These are phyloP conservation scores for Trifolium dubium DNA, from an alignment of 306 rosid genomes.

Conservation along the genomic window DNA sequence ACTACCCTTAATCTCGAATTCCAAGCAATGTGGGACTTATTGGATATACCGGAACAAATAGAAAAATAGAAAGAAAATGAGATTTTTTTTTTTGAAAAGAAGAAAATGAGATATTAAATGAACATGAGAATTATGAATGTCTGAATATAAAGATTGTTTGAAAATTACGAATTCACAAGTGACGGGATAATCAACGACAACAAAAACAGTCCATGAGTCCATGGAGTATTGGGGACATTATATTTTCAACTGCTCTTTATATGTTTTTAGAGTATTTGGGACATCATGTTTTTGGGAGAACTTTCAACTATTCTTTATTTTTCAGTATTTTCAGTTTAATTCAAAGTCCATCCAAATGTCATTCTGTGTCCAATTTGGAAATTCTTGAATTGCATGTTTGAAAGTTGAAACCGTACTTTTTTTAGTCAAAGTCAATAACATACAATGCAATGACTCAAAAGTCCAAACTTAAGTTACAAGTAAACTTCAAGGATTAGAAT, in stretches of 20 bases:
- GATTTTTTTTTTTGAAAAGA: too few species aligned
- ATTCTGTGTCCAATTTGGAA: neutral
- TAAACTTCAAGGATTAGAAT: neutral
- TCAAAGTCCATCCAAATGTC: neutral
- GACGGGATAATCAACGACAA: neutral
- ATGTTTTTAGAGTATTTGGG: neutral
- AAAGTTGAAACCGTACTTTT: neutral
- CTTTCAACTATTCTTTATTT: neutral
- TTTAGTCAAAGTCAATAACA: constrained; percentile 1
- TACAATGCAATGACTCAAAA: neutral
- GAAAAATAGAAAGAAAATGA: too few species aligned
- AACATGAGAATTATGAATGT: too few species aligned
- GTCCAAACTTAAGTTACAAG: neutral
- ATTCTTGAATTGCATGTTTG: neutral
- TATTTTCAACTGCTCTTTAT: neutral
- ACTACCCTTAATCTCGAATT: too few species aligned
- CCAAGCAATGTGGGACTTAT: too few species aligned
- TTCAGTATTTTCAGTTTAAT: neutral
- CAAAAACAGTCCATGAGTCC: neutral
- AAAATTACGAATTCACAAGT: too few species aligned
- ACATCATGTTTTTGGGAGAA: neutral
- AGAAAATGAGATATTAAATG: too few species aligned
- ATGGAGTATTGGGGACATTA: neutral
- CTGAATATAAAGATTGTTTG: too few species aligned
- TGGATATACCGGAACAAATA: too few species aligned